phyloP scores from a whole-genome alignment of 2,329 filamentous ascomycete species.

The Hypomyces perniciosus region DNA sequence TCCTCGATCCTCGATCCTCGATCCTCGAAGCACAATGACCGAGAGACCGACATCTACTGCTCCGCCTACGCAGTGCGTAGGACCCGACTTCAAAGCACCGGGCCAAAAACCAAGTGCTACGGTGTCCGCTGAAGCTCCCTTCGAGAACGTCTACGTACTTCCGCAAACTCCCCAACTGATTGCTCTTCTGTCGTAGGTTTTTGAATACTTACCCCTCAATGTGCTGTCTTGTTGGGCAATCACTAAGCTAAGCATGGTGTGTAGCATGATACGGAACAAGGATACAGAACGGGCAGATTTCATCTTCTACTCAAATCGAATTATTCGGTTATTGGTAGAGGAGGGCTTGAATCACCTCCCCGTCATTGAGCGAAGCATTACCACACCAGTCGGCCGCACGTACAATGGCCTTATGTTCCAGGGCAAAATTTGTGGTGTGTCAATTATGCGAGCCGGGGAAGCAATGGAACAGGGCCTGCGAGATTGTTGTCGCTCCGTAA shows the following conservation, averaged over 20 bases:
- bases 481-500: conserved; percentile 94
- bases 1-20: not conserved
- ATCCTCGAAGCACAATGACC: conserved; percentile 17
- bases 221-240: not conserved
- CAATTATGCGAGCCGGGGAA: conserved; percentile 96
- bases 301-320: conserved; percentile 98
- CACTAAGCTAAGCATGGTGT: conserved; percentile 18
- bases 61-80: conserved; percentile 57
- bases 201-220: not conserved
- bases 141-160: conserved; percentile 84
- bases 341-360: conserved; percentile 96
- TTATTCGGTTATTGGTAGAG: conserved; percentile 92
- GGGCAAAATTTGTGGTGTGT: conserved; percentile 97
- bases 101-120: conserved; percentile 81
- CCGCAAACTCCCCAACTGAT: conserved; percentile 95
- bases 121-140: conserved; percentile 73
- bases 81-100: conserved; percentile 70
- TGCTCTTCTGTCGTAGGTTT: conserved; percentile 86
- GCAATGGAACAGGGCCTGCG: conserved; percentile 96
- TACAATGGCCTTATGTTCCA: conserved; percentile 94
- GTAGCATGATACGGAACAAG: conserved; percentile 92
- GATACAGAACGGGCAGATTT: conserved; percentile 90
- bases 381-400: conserved; percentile 79
- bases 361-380: conserved; percentile 81
- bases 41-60: conserved; percentile 18